These are phyloP conservation scores for Trichosporon coremiiforme DNA, from an alignment of 1,284 basidiomycete species.

Conservation along the genomic window DNA sequence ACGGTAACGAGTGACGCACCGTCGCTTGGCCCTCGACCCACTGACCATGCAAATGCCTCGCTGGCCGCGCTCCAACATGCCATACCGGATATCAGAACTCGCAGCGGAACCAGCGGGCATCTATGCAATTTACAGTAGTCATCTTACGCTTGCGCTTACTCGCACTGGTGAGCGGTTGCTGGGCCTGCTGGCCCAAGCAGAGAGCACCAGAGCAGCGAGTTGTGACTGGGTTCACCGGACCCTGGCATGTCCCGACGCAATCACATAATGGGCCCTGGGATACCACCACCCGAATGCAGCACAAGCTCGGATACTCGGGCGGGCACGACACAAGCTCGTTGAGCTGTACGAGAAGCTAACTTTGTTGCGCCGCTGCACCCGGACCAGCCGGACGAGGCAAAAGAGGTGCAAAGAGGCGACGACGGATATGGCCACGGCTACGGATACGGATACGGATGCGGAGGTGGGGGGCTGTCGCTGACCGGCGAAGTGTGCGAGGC, in stretches of 20 bases:
- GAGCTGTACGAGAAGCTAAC: not conserved
- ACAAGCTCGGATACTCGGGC: conserved; percentile 8
- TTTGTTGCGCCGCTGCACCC: conserved; percentile 1
- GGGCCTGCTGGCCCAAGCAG: too few species aligned
- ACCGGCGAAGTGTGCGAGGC: not conserved
- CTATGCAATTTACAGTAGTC: not conserved
- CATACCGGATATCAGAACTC: not conserved
- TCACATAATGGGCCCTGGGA: conserved; percentile 13
- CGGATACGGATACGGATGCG: too few species aligned
- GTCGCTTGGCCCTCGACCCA: not conserved
- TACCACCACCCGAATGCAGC: not conserved
- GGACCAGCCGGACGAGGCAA: not conserved
- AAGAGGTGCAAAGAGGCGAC: too few species aligned
- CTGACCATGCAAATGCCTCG: not conserved
- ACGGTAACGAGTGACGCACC: conserved; percentile 11
- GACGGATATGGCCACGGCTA: too few species aligned
- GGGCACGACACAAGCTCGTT: not conserved
- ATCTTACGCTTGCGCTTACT: not conserved
- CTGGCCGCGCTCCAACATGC: too few species aligned
- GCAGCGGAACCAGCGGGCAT: not conserved
- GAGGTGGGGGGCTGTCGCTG: too few species aligned
- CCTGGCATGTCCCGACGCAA: conserved; percentile 2
- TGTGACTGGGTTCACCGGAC: conserved; percentile 2
- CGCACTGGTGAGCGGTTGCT: not conserved
- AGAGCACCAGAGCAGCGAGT: not conserved